Percentiles rank a stretch among this genome's conserved stretches.
These are phyloP conservation scores for Triticum monococcum DNA, from an alignment of 176 grass and related monocot genomes.

Conservation along the genomic window DNA sequence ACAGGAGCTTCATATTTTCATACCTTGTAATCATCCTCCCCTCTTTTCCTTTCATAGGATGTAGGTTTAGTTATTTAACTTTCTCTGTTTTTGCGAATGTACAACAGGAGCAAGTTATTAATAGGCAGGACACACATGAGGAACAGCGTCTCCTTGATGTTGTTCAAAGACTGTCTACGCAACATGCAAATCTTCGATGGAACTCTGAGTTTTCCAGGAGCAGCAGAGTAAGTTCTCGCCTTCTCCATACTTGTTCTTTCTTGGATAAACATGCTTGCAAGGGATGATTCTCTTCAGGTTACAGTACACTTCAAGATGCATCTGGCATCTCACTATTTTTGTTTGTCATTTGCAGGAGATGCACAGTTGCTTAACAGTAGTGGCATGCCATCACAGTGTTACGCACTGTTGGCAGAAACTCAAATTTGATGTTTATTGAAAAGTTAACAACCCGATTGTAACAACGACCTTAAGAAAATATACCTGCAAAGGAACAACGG, in stretches of 20 bases:
- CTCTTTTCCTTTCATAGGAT: slow-evolving; percentile 28
- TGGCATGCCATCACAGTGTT: slow-evolving; percentile 17
- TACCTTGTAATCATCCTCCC: slow-evolving; percentile 36
- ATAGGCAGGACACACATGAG: slow-evolving; percentile 37
- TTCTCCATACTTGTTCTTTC: not conserved
- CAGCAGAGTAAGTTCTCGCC: slow-evolving; percentile 9
- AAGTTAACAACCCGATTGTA: slow-evolving; percentile 17
- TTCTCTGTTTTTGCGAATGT: not conserved
- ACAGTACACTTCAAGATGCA: not conserved
- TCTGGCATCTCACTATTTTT: slow-evolving; percentile 18
- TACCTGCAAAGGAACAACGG: slow-evolving; percentile 3
- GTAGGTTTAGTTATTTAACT: slow-evolving; percentile 14
- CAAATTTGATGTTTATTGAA: slow-evolving; percentile 9
- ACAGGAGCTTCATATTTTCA: slow-evolving; percentile 53
- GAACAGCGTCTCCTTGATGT: slow-evolving; percentile 31
- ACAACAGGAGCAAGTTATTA: slow-evolving; percentile 46
- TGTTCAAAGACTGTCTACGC: slow-evolving; percentile 23
- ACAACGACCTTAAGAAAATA: not conserved
- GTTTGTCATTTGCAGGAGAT: slow-evolving; percentile 31
- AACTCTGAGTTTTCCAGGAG: slow-evolving; percentile 3
- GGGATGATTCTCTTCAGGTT: slow-evolving; percentile 24
- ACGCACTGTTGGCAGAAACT: not conserved
- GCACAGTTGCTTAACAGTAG: slow-evolving; percentile 16
- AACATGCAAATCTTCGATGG: slow-evolving; percentile 15
- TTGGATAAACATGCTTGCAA: slow-evolving; percentile 9